A percentile compares a stretch with the other conserved stretches of the same genome.
Conservation (phyloP, 148 eudicot genomes). For the Camellia granthamiana region DNA sequence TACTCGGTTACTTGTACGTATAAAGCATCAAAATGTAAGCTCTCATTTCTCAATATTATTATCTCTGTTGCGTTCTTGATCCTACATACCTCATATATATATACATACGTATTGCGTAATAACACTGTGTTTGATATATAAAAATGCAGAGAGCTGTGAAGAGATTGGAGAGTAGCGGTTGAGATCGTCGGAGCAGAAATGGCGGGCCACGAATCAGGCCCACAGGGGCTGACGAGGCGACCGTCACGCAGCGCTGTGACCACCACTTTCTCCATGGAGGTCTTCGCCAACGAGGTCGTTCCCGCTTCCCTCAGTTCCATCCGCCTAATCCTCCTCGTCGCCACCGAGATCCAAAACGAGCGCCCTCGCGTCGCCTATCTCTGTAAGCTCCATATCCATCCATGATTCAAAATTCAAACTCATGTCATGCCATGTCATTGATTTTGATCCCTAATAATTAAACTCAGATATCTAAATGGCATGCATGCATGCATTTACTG, state of each 20-base stretch:
- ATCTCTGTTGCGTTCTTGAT: background rate
- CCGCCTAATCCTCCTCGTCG: conserved; percentile 83
- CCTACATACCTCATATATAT: background rate
- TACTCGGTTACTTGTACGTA: background rate
- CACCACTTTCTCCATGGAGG: conserved; percentile 71
- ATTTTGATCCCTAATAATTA: too few relatives aligned
- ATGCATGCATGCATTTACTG: too few relatives aligned
- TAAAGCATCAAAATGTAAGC: background rate
- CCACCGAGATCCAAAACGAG: conserved; percentile 66
- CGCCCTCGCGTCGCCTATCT: conserved; percentile 95
- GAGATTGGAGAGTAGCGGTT: background rate
- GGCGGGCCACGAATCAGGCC: conserved; percentile 33
- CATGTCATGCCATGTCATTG: too few relatives aligned
- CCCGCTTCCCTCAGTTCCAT: conserved; percentile 79
- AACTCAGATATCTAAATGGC: too few relatives aligned
- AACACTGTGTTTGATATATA: too few relatives aligned
- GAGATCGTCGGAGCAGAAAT: conserved; percentile 17
- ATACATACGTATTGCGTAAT: too few relatives aligned
- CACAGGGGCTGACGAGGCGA: conserved; percentile 48
- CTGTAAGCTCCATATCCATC: conserved; percentile 36
- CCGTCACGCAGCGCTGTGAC: conserved; percentile 80
- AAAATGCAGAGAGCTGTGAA: too few relatives aligned
- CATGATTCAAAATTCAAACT: too few relatives aligned
- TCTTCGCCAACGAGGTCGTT: conserved; percentile 84
- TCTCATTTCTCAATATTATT: background rate